Evolutionary conservation across 2,329 filamentous ascomycete species (phyloP), one percentile per base, ranked within the genome.

Genomic region (Mycosphaerella arachidis): DNA sequence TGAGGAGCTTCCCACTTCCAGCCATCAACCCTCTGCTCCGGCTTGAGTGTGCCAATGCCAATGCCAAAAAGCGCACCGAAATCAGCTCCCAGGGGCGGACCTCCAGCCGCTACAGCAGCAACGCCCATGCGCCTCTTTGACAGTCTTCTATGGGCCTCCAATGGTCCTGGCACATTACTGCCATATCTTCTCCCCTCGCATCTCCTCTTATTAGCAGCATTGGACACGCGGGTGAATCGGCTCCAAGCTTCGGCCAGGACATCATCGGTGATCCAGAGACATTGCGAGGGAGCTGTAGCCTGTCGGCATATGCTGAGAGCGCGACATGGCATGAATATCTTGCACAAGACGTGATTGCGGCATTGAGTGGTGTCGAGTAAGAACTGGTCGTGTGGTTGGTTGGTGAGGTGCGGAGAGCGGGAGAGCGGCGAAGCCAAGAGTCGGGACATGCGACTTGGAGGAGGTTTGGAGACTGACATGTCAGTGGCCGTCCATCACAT

Each of bases 181-280:
- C 82, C 84, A 79, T 84, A 76, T 63, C 84, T 80, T 68, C 73
- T 59, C 16, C 58, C 61, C 18, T 52, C 30, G n/a, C 27, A 55
- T 16, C 43, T 31, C 18, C 73, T 64, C 78, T 35, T 55, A 43
- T 46, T 57, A 33, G 60, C 48, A 48, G 63, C 45, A 48, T 63
- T 61, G 30, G 64, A 66, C 24, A 64, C 78, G 48, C 76, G 79
- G 56, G 77, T 74, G 72, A 84, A 85, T 27, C 79, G 77, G 62
- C 73, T 65, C 65, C 85, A 83, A 2, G 81, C 79, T 55, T 75
- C 72, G 27, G 75, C 72, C 13, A 88, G 77, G 27, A 82, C 66
- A 50, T 82, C 77, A 66, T 89, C 86, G 31, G 81, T 80, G 63
- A 88, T 79, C 84, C 85, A 88, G 65, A 86, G 69, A 77, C 74